Evolutionary conservation across 148 eudicot genomes (phyloP), one percentile per base, ranked within the genome.

Genomic region (Diospyros lotus): DNA sequence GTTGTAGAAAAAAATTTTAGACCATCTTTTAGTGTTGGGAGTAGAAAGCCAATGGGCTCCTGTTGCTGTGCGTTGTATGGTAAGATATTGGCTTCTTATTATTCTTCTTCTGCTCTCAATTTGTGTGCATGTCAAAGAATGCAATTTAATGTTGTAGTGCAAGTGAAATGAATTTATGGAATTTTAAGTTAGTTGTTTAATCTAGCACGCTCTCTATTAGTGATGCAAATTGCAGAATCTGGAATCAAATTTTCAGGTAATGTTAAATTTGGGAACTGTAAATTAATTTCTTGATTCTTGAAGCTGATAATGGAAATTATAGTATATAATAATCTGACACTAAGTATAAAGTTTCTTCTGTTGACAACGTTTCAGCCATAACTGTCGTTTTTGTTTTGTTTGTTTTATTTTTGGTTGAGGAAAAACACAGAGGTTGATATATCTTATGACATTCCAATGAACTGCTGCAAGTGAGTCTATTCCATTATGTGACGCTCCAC

Each of bases 41-140:
- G 97, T 95, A 73, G 99, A 95, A 83, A 90, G 97, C 78, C 99
- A 89, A 77, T 93, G 99, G 97, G 97, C 97, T 78, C 96, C 99
- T 72, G 93, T 89, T 80, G 69, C 91, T 78, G 87, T 93, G 72
- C 99, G 92, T 77, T 92, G 97, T 81, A 86, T 78, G 86, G 99
- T 95, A 86, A 84, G 88, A 58, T 75, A 28, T 28, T 28, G n/a
- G 12, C 18, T 39, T 46, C 64, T 56, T 4, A 41, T 5, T 73
- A n/a, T 48, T n/a, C 50, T 3, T 13, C 50, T 17, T 40, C 15
- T 17, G 14, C 58, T 60, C 46, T 52, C 11, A 28, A 28, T 62
- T 15, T 7, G n/a, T 11, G 45, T 64, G 48, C 39, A 46, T 45
- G 39, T 55, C 52, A 66, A 39, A 64, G 66, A 48, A 4, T 64